phyloP scores from a whole-genome alignment of 2,329 filamentous ascomycete genomes.

The Curvularia sp. region DNA sequence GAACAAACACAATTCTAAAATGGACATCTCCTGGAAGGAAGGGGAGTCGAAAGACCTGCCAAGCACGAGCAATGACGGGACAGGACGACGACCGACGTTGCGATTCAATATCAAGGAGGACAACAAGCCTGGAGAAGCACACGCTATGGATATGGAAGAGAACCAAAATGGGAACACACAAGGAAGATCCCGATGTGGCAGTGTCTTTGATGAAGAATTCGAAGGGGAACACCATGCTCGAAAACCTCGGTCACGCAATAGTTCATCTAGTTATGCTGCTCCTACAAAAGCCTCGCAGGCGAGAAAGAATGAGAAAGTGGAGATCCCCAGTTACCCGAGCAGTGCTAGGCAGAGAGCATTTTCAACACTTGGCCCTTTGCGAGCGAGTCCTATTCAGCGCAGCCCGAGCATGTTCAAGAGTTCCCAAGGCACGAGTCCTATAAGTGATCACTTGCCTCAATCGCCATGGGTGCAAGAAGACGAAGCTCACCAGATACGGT shows the following conservation, averaged over 20 bases:
- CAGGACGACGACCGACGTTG: neutral
- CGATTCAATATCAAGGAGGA: neutral
- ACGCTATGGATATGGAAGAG: neutral
- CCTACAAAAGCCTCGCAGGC: slow-evolving; percentile 13
- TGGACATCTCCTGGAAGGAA: neutral
- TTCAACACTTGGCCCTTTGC: neutral
- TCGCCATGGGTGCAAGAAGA: neutral
- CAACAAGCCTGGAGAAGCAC: neutral
- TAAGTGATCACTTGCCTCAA: neutral
- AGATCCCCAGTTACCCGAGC: neutral
- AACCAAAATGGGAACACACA: neutral
- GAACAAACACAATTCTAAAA: neutral
- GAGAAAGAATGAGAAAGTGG: slow-evolving; percentile 15
- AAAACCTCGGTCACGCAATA: neutral
- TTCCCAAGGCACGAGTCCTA: neutral
- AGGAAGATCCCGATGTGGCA: too few relatives aligned
- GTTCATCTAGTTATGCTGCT: slow-evolving; percentile 2
- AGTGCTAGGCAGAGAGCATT: neutral
- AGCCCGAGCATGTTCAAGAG: neutral
- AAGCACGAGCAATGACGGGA: neutral
- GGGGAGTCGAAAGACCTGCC: neutral
- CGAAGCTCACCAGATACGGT: neutral
- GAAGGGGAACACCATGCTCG: neutral
- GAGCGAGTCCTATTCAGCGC: neutral
- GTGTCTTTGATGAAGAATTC: neutral